Conservation (phyloP, 2,329 filamentous ascomycete species). For the Grosmannia serpens region DNA sequence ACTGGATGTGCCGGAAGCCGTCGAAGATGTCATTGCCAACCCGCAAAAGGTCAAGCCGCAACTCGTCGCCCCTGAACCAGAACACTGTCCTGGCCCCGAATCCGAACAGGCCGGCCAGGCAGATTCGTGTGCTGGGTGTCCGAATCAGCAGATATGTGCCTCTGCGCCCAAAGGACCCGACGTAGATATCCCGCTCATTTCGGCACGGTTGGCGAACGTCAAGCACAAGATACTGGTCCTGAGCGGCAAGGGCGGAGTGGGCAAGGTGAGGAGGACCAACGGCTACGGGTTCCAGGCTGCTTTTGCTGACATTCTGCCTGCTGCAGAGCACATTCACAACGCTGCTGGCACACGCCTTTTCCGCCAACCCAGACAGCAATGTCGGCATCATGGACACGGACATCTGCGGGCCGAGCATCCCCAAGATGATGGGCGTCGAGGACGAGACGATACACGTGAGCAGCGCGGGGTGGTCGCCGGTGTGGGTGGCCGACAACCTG, state of each 20-base stretch:
- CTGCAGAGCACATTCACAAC: slow-evolving; percentile 13
- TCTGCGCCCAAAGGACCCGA: slow-evolving; percentile 91
- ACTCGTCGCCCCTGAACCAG: slow-evolving; percentile 88
- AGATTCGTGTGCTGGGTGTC: slow-evolving; percentile 87
- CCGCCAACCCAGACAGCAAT: slow-evolving; percentile 66
- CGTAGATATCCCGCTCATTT: slow-evolving; percentile 83
- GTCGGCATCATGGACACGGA: slow-evolving; percentile 98
- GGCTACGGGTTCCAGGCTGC: too few relatives aligned
- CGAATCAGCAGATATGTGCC: slow-evolving; percentile 91
- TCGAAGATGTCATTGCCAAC: slow-evolving; percentile 61
- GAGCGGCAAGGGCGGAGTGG: slow-evolving; percentile 91
- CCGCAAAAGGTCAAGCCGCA: slow-evolving; percentile 68
- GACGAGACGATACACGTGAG: slow-evolving; percentile 87
- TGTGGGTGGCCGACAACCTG: slow-evolving; percentile 90
- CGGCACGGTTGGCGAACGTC: slow-evolving; percentile 67
- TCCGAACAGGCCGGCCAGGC: slow-evolving; percentile 57
- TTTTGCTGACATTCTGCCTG: neutral
- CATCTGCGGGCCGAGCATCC: slow-evolving; percentile 91
- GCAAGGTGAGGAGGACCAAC: slow-evolving; percentile 42
- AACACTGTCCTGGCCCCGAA: slow-evolving; percentile 90
- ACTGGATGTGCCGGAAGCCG: slow-evolving; percentile 56
- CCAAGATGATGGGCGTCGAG: slow-evolving; percentile 98
- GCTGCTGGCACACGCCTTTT: slow-evolving; percentile 61
- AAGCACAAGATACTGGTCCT: slow-evolving; percentile 88
- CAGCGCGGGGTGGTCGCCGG: slow-evolving; percentile 81